Conservation (phyloP, 2,329 filamentous ascomycete species). For the Orbilia blumenaviensis region DNA sequence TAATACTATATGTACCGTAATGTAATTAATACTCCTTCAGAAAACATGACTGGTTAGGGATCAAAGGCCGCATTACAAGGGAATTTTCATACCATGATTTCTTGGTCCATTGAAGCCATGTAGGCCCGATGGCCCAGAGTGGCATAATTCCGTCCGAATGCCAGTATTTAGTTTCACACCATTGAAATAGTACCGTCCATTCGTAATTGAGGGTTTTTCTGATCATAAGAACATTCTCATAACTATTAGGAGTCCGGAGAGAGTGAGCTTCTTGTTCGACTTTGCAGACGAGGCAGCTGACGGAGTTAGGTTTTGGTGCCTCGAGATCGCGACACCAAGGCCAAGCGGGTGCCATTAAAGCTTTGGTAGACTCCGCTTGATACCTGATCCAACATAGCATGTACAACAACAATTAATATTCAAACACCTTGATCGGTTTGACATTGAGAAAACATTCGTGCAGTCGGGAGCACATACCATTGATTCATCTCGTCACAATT, state of each 20-base stretch:
- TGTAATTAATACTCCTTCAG: too few species aligned
- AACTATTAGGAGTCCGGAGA: background rate
- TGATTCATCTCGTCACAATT: slow-evolving; percentile 64
- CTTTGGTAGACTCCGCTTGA: background rate
- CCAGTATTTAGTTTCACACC: background rate
- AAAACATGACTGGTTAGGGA: too few species aligned
- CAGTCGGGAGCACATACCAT: slow-evolving; percentile 63
- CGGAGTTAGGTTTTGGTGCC: background rate
- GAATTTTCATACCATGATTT: too few species aligned
- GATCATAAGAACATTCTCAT: background rate
- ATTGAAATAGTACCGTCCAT: background rate
- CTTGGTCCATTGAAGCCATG: too few species aligned
- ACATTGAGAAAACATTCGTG: background rate
- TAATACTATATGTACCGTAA: too few species aligned
- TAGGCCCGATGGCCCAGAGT: too few species aligned
- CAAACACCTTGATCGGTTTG: background rate
- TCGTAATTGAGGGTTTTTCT: background rate
- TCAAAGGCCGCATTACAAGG: too few species aligned
- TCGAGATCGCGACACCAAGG: background rate
- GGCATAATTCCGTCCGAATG: too few species aligned
- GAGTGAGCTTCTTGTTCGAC: background rate
- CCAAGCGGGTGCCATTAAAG: background rate
- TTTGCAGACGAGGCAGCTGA: background rate
- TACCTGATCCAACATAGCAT: background rate
- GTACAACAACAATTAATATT: background rate